Conservation (phyloP, 2,329 filamentous ascomycete genomes). For the Eutypa lata region DNA sequence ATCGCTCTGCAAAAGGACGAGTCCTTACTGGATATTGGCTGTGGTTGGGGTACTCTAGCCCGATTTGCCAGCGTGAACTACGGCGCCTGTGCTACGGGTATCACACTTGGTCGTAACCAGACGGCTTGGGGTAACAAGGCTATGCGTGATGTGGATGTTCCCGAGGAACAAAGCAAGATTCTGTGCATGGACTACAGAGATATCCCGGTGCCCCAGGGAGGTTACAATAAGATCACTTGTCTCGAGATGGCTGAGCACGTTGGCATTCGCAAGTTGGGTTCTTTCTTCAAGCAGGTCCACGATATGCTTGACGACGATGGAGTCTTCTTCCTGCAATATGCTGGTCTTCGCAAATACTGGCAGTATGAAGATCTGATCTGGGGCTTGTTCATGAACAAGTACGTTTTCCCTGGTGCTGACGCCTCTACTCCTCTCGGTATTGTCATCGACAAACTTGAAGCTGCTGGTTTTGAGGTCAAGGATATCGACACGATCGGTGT, state of each 20-base stretch:
- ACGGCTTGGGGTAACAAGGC: conserved; percentile 94
- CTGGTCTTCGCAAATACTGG: conserved; percentile 90
- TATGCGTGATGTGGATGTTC: conserved; percentile 75
- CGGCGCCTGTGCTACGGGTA: conserved; percentile 78
- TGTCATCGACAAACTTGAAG: conserved; percentile 81
- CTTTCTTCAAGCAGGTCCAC: conserved; percentile 82
- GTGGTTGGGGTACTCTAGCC: conserved; percentile 95
- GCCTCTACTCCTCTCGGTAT: conserved; percentile 90
- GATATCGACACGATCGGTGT: conserved; percentile 88
- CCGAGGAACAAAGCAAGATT: conserved; percentile 86
- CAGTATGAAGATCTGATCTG: conserved; percentile 97
- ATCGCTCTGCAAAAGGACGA: conserved; percentile 80
- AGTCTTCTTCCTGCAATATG: conserved; percentile 92
- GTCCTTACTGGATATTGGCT: conserved; percentile 87
- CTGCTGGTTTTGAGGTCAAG: conserved; percentile 88
- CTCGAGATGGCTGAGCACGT: conserved; percentile 99
- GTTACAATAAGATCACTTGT: conserved; percentile 93
- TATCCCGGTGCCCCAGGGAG: conserved; percentile 72
- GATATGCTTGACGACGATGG: conserved; percentile 97
- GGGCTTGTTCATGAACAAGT: conserved; percentile 99
- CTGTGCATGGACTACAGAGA: conserved; percentile 98
- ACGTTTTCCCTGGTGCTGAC: conserved; percentile 95
- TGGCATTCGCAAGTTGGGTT: conserved; percentile 80
- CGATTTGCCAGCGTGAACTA: conserved; percentile 93
- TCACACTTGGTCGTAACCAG: conserved; percentile 94